These are phyloP conservation scores for Tulasnella sp. DNA, from an alignment of 768 basidiomycete genomes.

Conservation along the genomic window DNA sequence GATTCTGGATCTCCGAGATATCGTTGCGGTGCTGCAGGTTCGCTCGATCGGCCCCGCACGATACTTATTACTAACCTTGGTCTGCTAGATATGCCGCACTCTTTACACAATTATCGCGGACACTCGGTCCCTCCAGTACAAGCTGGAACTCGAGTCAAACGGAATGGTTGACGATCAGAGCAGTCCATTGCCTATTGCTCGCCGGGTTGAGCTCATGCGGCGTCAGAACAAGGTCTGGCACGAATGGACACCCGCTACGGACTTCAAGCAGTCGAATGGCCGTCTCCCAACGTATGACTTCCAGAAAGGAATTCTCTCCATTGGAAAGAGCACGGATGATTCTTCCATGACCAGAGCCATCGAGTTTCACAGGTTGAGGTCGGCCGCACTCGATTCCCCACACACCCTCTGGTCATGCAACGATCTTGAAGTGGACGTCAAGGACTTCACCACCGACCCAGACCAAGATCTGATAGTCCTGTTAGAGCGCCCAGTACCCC, in stretches of 20 bases:
- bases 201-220: not conserved
- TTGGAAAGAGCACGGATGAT: not conserved
- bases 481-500: not conserved
- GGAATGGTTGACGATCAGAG: not conserved
- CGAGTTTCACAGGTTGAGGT: slow-evolving; percentile 1
- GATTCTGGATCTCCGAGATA: not conserved
- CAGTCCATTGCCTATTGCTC: not conserved
- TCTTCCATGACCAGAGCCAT: not conserved
- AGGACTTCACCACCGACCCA: slow-evolving; percentile 23
- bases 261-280: not conserved
- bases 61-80: not conserved
- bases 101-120: not conserved
- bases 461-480: slow-evolving; percentile 15
- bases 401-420: not conserved
- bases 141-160: not conserved
- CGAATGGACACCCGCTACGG: not conserved
- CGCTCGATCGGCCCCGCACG: not conserved
- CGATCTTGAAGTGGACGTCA: slow-evolving; percentile 5
- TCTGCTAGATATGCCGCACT: not conserved
- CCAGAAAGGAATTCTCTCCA: slow-evolving; percentile 17
- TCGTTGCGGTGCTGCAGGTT: not conserved
- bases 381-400: not conserved
- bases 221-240: slow-evolving; percentile 5
- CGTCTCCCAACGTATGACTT: slow-evolving; percentile 15
- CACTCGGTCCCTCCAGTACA: not conserved